Evolutionary conservation across 2,329 filamentous ascomycete genomes (phyloP).

Genomic region (Aspergillus intermedius): DNA sequence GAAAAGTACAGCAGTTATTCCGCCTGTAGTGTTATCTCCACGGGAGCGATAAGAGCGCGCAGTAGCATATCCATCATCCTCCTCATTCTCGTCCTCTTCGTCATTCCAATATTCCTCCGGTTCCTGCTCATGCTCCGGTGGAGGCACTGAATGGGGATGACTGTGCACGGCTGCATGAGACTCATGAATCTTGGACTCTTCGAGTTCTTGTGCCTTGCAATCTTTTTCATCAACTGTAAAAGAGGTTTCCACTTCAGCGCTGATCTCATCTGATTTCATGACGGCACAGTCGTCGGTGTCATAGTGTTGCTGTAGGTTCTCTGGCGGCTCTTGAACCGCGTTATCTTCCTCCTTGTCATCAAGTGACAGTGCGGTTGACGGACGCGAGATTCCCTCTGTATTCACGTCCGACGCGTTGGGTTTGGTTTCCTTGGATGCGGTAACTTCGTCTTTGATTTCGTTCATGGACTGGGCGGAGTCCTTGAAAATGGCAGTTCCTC

Average conservation of each 20-base stretch:
- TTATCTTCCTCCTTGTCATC: slow-evolving; percentile 7
- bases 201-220: slow-evolving; percentile 16
- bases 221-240: slow-evolving; percentile 19
- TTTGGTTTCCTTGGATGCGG: slow-evolving; percentile 25
- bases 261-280: slow-evolving; percentile 21
- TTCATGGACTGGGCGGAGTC: slow-evolving; percentile 38
- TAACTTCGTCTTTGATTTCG: slow-evolving; percentile 18
- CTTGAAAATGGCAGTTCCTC: slow-evolving; percentile 50
- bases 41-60: slow-evolving; percentile 72
- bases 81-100: slow-evolving; percentile 67
- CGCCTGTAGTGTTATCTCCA: slow-evolving; percentile 64
- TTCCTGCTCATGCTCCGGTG: slow-evolving; percentile 28
- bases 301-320: slow-evolving; percentile 5
- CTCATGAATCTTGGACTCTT: slow-evolving; percentile 8
- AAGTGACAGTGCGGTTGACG: slow-evolving; percentile 9
- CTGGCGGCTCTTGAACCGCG: slow-evolving; percentile 6
- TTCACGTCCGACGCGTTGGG: slow-evolving; percentile 15
- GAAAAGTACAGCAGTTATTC: slow-evolving; percentile 59
- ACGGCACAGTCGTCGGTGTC: slow-evolving; percentile 14
- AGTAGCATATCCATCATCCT: slow-evolving; percentile 65
- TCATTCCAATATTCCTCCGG: slow-evolving; percentile 70
- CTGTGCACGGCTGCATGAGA: neutral
- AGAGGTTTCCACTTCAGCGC: slow-evolving; percentile 21
- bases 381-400: slow-evolving; percentile 9
- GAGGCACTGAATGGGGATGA: neutral